Evolutionary conservation across 441 rosid genomes (phyloP).

Genomic region (Aleurites moluccanus): DNA sequence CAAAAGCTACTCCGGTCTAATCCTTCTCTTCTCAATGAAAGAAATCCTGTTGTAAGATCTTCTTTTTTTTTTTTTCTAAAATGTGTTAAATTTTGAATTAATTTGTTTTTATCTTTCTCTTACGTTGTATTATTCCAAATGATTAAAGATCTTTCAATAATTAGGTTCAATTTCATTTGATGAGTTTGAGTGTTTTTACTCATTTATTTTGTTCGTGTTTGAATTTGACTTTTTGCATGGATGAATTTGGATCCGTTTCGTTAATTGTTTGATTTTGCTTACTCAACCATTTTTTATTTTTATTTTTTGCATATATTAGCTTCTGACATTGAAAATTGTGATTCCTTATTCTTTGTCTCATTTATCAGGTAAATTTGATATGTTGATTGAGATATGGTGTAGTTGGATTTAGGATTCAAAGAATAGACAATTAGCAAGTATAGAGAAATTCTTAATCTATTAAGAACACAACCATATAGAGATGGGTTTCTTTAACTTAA

Average conservation of each 20-base stretch:
- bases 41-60: constrained; percentile 75
- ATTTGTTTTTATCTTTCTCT: background rate
- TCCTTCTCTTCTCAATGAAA: constrained; percentile 76
- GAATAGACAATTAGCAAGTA: background rate
- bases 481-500: too few relatives aligned
- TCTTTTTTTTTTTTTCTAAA: background rate
- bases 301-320: background rate
- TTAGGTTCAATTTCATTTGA: background rate
- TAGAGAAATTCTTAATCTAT: constrained; percentile 18
- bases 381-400: background rate
- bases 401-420: background rate
- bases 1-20: constrained; percentile 66
- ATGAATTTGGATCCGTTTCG: constrained; percentile 13
- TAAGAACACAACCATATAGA: constrained; percentile 1
- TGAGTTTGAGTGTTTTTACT: background rate
- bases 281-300: too few relatives aligned
- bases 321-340: background rate
- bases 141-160: background rate
- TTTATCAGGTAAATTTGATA: background rate
- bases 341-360: background rate
- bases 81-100: too few relatives aligned
- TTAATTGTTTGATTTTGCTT: background rate
- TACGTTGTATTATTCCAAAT: background rate
- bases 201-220: background rate
- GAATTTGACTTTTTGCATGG: background rate